Base-by-base conservation (phyloP, 345 rosid species). In the Linum trigynum region DNA sequence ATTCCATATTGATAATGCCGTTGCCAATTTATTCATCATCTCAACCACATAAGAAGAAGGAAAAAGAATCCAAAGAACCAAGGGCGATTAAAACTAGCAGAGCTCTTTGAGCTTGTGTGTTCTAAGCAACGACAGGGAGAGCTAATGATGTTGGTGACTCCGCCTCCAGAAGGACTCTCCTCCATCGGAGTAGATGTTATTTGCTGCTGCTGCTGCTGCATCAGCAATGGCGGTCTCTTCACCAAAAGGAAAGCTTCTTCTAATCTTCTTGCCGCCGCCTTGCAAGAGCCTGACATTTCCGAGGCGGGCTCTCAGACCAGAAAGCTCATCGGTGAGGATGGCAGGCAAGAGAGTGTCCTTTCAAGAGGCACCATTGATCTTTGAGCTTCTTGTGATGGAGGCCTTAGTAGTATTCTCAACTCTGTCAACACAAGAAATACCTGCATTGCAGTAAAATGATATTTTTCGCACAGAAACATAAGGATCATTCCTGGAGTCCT, bases 221-320 rank as follows among this genome's bases (percentile, higher is more conserved):
- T 57, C 69, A 50, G 45, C 81, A 67, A 71, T 76, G 62, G 59
- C 55, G 57, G 62, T 71, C 61, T 75, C 81, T 51, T 69, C 84
- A 62, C 75, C 77, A 23, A 36, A 59, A 65, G 58, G 74, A 76
- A 62, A 63, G 72, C 65, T 79, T 23, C 32, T 0, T 23, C 32
- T 23, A 23, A 23, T 79, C 67, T 77, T 82, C 37, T 67, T 74
- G 66, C 72, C 71, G 66, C 72, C 71, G 32, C 32, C 32, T 62
- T 74, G 75, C 50, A 81, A 79, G 48, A 72, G 76, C 77, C 74
- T 77, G 35, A 82, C 82, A 73, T 76, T 84, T 57, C 78, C 63
- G 0, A 80, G 75, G 66, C 86, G 80, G 39, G 82, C 79, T 77
- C 71, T 85, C 41, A 83, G 69, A 14, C 80, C 79, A 70, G 85